Evolutionary conservation across 352 stramenopile genomes (phyloP), one percentile per base, ranked within the genome.

Genomic region (Phytophthora chlamydospora): DNA sequence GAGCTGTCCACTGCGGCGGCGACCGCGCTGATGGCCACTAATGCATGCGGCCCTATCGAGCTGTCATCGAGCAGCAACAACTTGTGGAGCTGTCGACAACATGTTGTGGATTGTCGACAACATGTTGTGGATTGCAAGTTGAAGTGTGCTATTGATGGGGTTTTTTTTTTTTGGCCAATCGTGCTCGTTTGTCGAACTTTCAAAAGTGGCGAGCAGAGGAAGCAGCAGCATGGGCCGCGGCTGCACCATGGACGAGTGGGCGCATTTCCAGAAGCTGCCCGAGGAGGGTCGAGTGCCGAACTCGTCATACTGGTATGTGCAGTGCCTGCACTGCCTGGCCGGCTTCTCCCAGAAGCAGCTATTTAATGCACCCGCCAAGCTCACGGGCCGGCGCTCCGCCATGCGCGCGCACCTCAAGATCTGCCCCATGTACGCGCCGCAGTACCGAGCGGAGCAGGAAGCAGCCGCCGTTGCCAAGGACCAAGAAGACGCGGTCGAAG

Each of bases 221-320:
- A 29, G 24, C 2, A 29, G 51, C 33, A 49, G 34, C 58, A 93
- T 93, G 84, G 84, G 84, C 6, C 80, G 84, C 27, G 77, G 78
- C 5, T 87, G 80, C 62, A 89, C 80, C 12, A 88, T 93, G 80
- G 80, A 91, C 70, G 84, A 93, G 70, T 93, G 84, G 84, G 77
- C 63, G 17, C 85, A 93, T 71, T 93, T 93, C 65, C 73, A 91
- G 62, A 85, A 85, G 61, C 70, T 87, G 49, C 72, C 69, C 1
- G 73, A 80, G 11, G 78, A 86, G 41, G 83, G 83, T 11, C 75
- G 78, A 47, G 83, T 91, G 66, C 76, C 82, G 47, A 90, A 89
- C 69, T 90, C 80, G 31, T 89, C 80, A 21, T 91, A 93, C 60
- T 93, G 82, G 85, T 91, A 88, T 63, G 85, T 93, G 17, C 63